Base-by-base conservation (phyloP, 495 filamentous ascomycete genomes). In the Viridothelium virens region DNA sequence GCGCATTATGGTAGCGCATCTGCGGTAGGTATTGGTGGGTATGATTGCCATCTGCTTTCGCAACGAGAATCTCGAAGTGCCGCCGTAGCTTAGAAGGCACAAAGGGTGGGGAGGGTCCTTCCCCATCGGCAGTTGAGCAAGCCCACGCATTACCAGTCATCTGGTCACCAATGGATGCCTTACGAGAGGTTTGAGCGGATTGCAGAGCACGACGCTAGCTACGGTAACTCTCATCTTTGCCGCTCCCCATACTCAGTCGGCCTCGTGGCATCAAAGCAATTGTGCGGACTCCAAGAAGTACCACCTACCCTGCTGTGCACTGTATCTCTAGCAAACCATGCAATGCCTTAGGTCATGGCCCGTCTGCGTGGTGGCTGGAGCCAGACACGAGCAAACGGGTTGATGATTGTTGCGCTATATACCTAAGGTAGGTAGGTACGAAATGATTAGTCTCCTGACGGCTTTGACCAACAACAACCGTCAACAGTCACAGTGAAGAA, bases 21-120 rank as follows among this genome's bases (percentile, higher is more conserved):
- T 34, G 11, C 25, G 25, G 25, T 25, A 25, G 25, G 25, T 25
- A 25, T 25, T 0, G 25, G 25, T 25, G 25, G 25, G 25, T 25
- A 25, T 25, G 25, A 25, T 25, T 25, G 25, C 25, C 25, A 25
- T 25, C 25, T 25, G 25, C 25, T 25, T 25, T 25, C 25, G 25
- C 48, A 18, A 16, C n/a, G 48, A 53, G 5, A 53, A 53, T 53
- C 48, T 53, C 5, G 48, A 53, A 11, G 25, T 53, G 48, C 53
- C 53, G 53, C 36, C 53, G 33, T 59, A 59, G 53, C 53, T 59
- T 33, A 7, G 25, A 18, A 59, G 53, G 7, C 7, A 59, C 53
- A 33, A n/a, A 31, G 53, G 53, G 53, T 7, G 6, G 31, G 7
- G 31, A 31, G 25, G 25, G 25, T 25, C 25, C 25, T 25, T 59